Percentiles rank a stretch among this genome's conserved stretches.
phyloP scores from a whole-genome alignment of 2,329 filamentous ascomycete genomes.

The Colletotrichum lentis region DNA sequence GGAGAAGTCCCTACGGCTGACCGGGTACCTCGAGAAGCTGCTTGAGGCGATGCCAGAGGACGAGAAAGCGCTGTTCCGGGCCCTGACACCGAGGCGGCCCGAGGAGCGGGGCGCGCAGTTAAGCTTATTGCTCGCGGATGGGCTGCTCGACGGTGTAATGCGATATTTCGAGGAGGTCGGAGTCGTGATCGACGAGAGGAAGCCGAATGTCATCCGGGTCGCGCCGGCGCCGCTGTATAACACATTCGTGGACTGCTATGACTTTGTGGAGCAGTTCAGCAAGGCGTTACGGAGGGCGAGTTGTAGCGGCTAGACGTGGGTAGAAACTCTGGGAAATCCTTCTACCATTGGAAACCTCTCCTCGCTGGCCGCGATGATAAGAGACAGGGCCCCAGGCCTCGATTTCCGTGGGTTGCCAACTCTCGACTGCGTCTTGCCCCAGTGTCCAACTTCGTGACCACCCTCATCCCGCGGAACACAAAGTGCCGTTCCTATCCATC shows the following conservation, averaged over 20 bases:
- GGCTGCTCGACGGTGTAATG: slow-evolving; percentile 72
- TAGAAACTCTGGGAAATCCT: not conserved
- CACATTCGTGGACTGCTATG: slow-evolving; percentile 67
- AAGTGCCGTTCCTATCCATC: too few relatives aligned
- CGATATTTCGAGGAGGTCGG: slow-evolving; percentile 68
- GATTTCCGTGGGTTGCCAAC: too few relatives aligned
- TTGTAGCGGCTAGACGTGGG: not conserved
- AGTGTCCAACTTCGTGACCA: too few relatives aligned
- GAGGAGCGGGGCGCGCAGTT: slow-evolving; percentile 77
- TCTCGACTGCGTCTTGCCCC: too few relatives aligned
- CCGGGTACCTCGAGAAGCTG: slow-evolving; percentile 74
- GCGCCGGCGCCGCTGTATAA: slow-evolving; percentile 85
- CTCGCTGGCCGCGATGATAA: not conserved
- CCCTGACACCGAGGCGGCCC: slow-evolving; percentile 72
- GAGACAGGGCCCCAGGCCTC: not conserved
- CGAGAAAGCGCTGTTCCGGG: slow-evolving; percentile 53
- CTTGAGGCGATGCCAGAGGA: slow-evolving; percentile 51
- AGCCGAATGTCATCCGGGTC: slow-evolving; percentile 80
- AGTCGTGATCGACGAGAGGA: slow-evolving; percentile 81
- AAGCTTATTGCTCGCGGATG: slow-evolving; percentile 71
- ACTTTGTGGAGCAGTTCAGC: slow-evolving; percentile 45
- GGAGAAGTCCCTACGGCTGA: slow-evolving; percentile 72
- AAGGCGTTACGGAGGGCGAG: slow-evolving; percentile 38
- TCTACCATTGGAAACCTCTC: not conserved
- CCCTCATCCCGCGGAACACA: too few relatives aligned